Evolutionary conservation across 2,329 filamentous ascomycete genomes (phyloP).

Genomic region (Diaporthe ilicicola): DNA sequence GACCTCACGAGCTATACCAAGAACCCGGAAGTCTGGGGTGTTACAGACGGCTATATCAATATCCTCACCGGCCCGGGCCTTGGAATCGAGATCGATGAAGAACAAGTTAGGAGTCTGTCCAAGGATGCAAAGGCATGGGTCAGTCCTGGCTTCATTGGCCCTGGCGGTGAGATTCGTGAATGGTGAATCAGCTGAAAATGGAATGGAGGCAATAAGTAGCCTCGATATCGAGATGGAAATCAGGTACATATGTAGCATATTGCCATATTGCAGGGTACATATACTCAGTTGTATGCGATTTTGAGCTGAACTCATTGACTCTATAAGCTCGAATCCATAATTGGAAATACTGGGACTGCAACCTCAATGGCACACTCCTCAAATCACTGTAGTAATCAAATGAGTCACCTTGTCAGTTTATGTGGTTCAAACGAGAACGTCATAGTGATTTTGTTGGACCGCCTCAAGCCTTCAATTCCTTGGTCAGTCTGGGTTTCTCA

Average conservation of each 20-base stretch:
- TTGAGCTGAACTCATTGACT: not conserved
- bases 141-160: conserved; percentile 68
- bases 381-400: too few species aligned
- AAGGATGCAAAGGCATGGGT: conserved; percentile 63
- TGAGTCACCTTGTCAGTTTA: too few species aligned
- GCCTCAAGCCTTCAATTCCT: too few species aligned
- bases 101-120: conserved; percentile 62
- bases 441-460: too few species aligned
- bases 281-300: not conserved
- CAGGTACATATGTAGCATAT: too few species aligned
- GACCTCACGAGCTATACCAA: conserved; percentile 68
- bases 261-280: not conserved
- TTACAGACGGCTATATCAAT: conserved; percentile 65
- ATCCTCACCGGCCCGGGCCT: conserved; percentile 61
- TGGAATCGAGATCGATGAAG: conserved; percentile 71
- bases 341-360: accelerated
- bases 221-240: accelerated
- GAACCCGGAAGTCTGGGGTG: conserved; percentile 65
- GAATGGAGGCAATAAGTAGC: not conserved
- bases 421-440: too few species aligned
- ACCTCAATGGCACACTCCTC: not conserved
- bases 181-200: conserved; percentile 56
- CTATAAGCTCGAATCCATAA: not conserved
- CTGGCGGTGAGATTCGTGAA: conserved; percentile 69
- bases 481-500: too few species aligned